phyloP scores from a whole-genome alignment of 495 filamentous ascomycete genomes.

The Hypoxylon trugodes region DNA sequence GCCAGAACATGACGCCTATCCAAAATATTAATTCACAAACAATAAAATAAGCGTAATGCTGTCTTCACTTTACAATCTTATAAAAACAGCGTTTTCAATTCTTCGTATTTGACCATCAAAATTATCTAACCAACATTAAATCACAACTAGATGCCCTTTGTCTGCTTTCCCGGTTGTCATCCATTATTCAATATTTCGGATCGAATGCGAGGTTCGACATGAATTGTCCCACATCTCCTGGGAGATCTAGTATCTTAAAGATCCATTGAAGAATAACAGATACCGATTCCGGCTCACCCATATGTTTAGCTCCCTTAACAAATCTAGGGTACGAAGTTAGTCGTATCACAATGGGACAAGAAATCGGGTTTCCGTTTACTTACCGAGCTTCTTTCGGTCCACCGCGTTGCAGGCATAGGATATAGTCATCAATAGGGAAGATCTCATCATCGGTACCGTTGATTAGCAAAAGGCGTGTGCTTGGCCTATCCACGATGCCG shows the following conservation, averaged over 20 bases:
- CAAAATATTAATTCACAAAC: too few relatives aligned
- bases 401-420: constrained; percentile 66
- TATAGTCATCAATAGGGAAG: constrained; percentile 75
- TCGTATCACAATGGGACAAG: neutral
- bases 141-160: too few relatives aligned
- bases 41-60: too few relatives aligned
- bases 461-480: constrained; percentile 67
- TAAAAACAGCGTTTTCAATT: too few relatives aligned
- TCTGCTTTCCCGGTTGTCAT: too few relatives aligned
- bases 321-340: constrained; percentile 13
- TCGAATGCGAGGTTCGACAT: constrained; percentile 33
- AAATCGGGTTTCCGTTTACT: neutral
- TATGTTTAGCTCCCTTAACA: constrained; percentile 28
- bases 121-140: too few relatives aligned
- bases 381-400: constrained; percentile 69
- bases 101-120: too few relatives aligned
- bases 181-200: constrained; percentile 33
- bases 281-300: constrained; percentile 32
- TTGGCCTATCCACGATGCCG: constrained; percentile 69
- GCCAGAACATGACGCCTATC: too few relatives aligned
- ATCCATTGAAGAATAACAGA: constrained; percentile 28
- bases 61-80: too few relatives aligned
- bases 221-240: constrained; percentile 24
- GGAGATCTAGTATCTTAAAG: constrained; percentile 32
- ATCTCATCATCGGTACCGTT: constrained; percentile 74